Evolutionary conservation across 208 protist species (phyloP).

Genomic region (Blastocrithidia nonstop): DNA sequence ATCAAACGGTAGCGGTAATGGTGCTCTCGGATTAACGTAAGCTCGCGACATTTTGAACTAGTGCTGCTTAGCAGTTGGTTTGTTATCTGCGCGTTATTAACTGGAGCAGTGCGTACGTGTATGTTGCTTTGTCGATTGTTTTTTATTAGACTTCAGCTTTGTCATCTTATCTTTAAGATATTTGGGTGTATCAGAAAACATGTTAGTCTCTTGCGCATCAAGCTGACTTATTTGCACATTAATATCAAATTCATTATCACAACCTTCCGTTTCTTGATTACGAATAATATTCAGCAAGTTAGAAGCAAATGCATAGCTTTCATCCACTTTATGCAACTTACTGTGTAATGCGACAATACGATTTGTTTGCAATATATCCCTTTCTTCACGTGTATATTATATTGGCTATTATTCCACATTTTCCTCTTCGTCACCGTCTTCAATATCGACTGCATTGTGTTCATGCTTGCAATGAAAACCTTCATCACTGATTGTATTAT

Average conservation of each 20-base stretch:
- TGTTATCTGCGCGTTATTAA: too few species aligned
- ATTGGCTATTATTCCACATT: not conserved
- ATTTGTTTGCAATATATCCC: not conserved
- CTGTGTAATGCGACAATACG: constrained; percentile 1
- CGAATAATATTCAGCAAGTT: not conserved
- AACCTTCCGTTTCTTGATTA: constrained; percentile 18
- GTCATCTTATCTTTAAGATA: constrained; percentile 10
- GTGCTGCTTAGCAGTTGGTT: constrained; percentile 8
- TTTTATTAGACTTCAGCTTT: constrained; percentile 3
- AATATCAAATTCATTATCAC: constrained; percentile 11
- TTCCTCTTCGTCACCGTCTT: not conserved
- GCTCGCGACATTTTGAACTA: constrained; percentile 8
- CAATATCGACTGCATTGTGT: not conserved
- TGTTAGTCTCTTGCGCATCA: constrained; percentile 33
- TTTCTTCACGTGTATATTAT: constrained; percentile 2
- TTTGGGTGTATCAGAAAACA: constrained; percentile 53
- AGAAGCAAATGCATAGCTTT: not conserved
- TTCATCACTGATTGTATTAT: not conserved
- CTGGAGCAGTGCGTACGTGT: too few species aligned
- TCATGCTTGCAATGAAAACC: not conserved
- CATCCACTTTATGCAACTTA: not conserved
- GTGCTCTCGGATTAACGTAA: constrained; percentile 52
- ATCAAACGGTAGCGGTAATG: constrained; percentile 37
- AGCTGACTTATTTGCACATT: constrained; percentile 39
- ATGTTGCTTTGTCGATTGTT: constrained; percentile 3